These are phyloP conservation scores for Wickerhamiella sergipiensis DNA, from an alignment of 805 yeast genomes.

Conservation along the genomic window DNA sequence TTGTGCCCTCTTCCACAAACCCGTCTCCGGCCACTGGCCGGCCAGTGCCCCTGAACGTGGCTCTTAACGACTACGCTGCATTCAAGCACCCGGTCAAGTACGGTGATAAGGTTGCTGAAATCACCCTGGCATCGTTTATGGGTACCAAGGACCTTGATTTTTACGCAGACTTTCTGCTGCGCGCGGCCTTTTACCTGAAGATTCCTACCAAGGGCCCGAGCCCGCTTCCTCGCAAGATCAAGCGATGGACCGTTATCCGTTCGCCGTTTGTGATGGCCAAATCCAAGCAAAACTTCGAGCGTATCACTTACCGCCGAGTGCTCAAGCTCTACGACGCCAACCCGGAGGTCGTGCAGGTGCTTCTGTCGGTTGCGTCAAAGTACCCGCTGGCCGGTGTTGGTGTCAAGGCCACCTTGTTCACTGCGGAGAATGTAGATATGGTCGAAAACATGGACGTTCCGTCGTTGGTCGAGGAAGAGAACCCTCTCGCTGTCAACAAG, in stretches of 20 bases:
- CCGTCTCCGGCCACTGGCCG: conserved; percentile 13
- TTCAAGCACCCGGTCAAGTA: conserved; percentile 49
- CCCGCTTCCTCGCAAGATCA: conserved; percentile 54
- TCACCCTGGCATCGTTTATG: conserved; percentile 53
- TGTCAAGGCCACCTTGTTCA: conserved; percentile 56
- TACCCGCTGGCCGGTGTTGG: conserved; percentile 73
- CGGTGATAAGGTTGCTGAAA: conserved; percentile 66
- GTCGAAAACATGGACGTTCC: conserved; percentile 17
- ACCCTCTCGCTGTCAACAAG: conserved; percentile 17
- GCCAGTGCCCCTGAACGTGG: conserved; percentile 77
- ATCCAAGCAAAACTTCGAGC: conserved; percentile 84
- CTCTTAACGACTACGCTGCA: conserved; percentile 71
- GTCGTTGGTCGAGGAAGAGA: conserved; percentile 13
- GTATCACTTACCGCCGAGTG: conserved; percentile 66
- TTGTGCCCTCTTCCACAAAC: conserved; percentile 11
- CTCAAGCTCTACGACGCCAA: conserved; percentile 73
- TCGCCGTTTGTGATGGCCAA: conserved; percentile 93
- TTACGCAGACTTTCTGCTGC: conserved; percentile 69
- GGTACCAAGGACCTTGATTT: conserved; percentile 58
- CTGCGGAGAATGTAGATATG: conserved; percentile 36
- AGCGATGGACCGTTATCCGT: conserved; percentile 86
- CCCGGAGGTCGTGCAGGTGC: conserved; percentile 69
- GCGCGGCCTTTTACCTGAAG: conserved; percentile 83
- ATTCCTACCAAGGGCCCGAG: conserved; percentile 71
- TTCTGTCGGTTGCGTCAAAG: conserved; percentile 66